Evolutionary conservation across 129 eudicot species (phyloP), one percentile per base, ranked within the genome.

Genomic region (Silybum marianum): DNA sequence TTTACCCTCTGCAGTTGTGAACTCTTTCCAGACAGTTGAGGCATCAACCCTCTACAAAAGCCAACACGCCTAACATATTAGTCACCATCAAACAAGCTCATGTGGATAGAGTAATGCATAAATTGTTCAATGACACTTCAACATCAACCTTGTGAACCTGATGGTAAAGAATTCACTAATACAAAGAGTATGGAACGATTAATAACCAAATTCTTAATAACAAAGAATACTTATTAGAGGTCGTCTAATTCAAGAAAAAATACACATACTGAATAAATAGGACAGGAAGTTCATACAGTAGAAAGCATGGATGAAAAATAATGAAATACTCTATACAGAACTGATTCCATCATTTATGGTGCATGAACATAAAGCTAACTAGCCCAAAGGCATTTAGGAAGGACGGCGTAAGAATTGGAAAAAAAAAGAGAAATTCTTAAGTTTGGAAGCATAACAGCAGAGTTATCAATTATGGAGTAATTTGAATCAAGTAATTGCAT

Each of bases 1-100:
- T 88, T 87, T 90, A 74, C 99, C 99, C 87, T 92, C 99, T 36
- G 97, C 86, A 73, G 98, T 95, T 79, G 98, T 95, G 79, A 95
- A 95, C 81, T 95, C 99, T 84, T 95, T 95, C 99, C 99, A 95
- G 58, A 89, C 97, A 60, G 98, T 90, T 25, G 98, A 95, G 22
- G 99, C 97, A 81, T 95, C 98, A 25, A 95, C 99, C 86, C 97
- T 95, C 99, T 95, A 93, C 81, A 16, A 73, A 80, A 85, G 24
- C 63, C 86, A 28, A 83, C 82, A 48, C 48, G 72, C 10, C 42
- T 58, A 51, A 26, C 44, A 71, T 60, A n/a, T 58, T 28, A 26
- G 63, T 16, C 63, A 24, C 63, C 63, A 51, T 51, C 22, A 51
- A 6, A 48, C 19, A 48, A 48, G 60, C 60, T 13, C 60, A 3